Base-by-base conservation (phyloP, 1,139 yeast species). In the Lodderomyces oxycetoniae region DNA sequence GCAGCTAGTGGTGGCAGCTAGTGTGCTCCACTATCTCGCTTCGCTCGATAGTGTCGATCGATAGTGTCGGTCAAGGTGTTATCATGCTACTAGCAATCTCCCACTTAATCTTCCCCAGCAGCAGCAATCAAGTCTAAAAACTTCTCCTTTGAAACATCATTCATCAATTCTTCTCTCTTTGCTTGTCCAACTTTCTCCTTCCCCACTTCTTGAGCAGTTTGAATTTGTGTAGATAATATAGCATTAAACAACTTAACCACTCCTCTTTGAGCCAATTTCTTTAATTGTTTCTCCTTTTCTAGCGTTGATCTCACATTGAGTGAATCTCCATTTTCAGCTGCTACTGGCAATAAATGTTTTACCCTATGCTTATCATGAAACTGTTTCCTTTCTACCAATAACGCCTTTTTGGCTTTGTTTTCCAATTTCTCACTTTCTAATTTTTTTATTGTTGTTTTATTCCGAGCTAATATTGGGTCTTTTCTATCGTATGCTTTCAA, bases 171-270 rank as follows among this genome's bases (percentile, higher is more conserved):
- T 47, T 83, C 81, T 50, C 68, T 71, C 41, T 63, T 59, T 13
- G 59, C 53, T 15, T 66, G 65, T 38, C 67, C 59, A 36, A 59
- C 50, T 23, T 59, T 57, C 31, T 67, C 74, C 12, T 59, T 55
- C 13, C 61, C 59, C 2, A 65, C 40, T 33, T 66, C 73, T 35
- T 63, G 63, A 28, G 42, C 54, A 11, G 89, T 77, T 45, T 67
- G 72, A 16, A 77, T 69, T 59, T 93, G 98, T 1, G 96, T 83
- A 27, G 86, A 74, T 50, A 88, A 71, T 21, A 91, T 82, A 2
- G 96, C 97, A 55, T 91, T 91, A 59, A 91, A 88, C 41, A 91
- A 68, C 50, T 83, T 78, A 13, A 91, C 94, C 12, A 88, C 97
- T 64, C 98, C 99, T 49, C 82, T 74, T 59, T 91, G 96, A 0